Evolutionary conservation across 805 yeast genomes (phyloP), one percentile per base, ranked within the genome.

Genomic region (Saturnispora quitensis): DNA sequence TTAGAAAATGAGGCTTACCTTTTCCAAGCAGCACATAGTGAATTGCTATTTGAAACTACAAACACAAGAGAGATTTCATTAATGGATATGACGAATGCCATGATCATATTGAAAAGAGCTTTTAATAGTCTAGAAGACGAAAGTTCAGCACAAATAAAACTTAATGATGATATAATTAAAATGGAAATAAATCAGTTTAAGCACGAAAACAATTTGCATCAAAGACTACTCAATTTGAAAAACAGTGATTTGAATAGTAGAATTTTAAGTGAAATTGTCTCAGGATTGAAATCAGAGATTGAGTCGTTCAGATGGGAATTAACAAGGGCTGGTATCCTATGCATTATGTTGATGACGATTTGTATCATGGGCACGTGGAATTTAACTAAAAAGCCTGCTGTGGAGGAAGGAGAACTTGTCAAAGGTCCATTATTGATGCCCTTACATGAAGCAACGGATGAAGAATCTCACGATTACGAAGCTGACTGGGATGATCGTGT

Each of bases 221-320:
- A 86, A 50, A 84, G 84, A 60, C 72, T 75, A 43, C 74, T 87
- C 42, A 81, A 82, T 62, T 69, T 86, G 56, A 76, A 78, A 55
- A 80, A 89, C 50, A 95, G 88, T 62, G 96, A 86, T 61, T 75
- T 91, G 45, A 82, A 86, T 58, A 89, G 89, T 68, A 82, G 88
- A 58, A 90, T 91, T 53, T 80, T 86, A 24, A 86, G 93, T 4
- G 86, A 86, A 58, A 75, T 93, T 58, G 80, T 82, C 55, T 82
- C 93, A 34, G 93, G 87, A 7, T 77, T 89, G 63, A 80, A 88
- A 62, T 83, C 93, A 0, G 93, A 89, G 52, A 86, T 89, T 52
- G 99, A 91, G 68, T 80, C 83, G 53, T 73, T 91, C 55, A 75
- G 98, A 60, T 91, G 99, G 99, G 89, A 88, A 62, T 80, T 91